These are phyloP conservation scores for Diaporthe australafricana DNA, from an alignment of 2,329 filamentous ascomycete genomes.

Conservation along the genomic window DNA sequence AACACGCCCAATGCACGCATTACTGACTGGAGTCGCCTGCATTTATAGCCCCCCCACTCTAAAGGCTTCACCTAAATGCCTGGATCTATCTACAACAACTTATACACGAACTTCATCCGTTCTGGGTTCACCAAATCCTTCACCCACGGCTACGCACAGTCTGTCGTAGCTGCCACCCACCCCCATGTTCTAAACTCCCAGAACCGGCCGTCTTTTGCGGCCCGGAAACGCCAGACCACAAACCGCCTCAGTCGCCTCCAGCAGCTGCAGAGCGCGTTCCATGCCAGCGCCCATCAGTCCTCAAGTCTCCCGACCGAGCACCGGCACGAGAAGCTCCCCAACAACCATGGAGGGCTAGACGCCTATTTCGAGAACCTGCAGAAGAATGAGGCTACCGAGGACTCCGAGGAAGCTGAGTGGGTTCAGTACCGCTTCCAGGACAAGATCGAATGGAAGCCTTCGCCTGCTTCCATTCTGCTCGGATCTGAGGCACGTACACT, in stretches of 20 bases:
- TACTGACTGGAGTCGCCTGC: slow-evolving; percentile 23
- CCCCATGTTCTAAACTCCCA: slow-evolving; percentile 80
- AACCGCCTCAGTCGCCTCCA: slow-evolving; percentile 68
- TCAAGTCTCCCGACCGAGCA: slow-evolving; percentile 67
- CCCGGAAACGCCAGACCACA: slow-evolving; percentile 60
- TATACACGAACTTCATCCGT: slow-evolving; percentile 88
- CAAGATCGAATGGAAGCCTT: slow-evolving; percentile 88
- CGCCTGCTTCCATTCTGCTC: slow-evolving; percentile 66
- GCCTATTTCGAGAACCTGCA: slow-evolving; percentile 94
- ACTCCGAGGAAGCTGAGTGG: slow-evolving; percentile 81
- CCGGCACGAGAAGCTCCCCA: slow-evolving; percentile 60
- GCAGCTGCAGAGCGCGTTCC: slow-evolving; percentile 83
- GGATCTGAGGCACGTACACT: slow-evolving; percentile 49
- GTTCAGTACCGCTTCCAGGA: slow-evolving; percentile 90
- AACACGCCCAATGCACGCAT: background rate
- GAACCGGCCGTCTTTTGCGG: slow-evolving; percentile 71
- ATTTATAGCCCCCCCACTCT: slow-evolving; percentile 57
- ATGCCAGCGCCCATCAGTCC: slow-evolving; percentile 65
- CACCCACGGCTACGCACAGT: slow-evolving; percentile 97
- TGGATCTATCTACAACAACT: slow-evolving; percentile 71
- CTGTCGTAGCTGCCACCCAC: slow-evolving; percentile 93
- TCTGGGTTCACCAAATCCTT: slow-evolving; percentile 97
- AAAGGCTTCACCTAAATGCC: slow-evolving; percentile 89
- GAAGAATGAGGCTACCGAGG: slow-evolving; percentile 76
- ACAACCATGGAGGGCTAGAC: slow-evolving; percentile 76